Evolutionary conservation across 169 alveolate genomes (phyloP).

Genomic region (Cryptosporidium parvum): DNA sequence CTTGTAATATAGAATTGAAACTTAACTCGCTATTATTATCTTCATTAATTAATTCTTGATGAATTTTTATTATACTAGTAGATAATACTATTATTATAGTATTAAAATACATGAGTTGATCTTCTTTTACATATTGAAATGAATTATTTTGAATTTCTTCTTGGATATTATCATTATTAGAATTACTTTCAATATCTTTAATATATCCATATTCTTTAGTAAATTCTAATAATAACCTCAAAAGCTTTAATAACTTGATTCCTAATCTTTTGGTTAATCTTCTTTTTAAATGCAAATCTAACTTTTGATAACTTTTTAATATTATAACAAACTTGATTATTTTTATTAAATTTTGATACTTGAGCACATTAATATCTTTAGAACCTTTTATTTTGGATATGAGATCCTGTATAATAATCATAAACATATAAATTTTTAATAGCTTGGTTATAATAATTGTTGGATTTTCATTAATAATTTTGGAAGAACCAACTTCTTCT

Average conservation of each 20-base stretch:
- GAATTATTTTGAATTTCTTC: not conserved
- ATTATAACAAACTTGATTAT: slow-evolving; percentile 31
- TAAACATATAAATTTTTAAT: slow-evolving; percentile 1
- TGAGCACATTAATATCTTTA: not conserved
- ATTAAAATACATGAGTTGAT: not conserved
- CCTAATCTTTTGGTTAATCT: not conserved
- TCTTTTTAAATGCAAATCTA: not conserved
- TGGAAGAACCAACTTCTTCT: not conserved
- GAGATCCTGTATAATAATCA: slow-evolving; percentile 4
- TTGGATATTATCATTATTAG: not conserved
- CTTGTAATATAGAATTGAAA: not conserved
- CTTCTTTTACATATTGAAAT: not conserved
- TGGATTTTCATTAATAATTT: not conserved
- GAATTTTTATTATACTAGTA: slow-evolving; percentile 6
- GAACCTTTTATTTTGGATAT: not conserved
- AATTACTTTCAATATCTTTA: not conserved
- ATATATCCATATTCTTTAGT: not conserved
- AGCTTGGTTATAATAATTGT: not conserved
- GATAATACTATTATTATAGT: slow-evolving; percentile 18
- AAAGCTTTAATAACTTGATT: not conserved
- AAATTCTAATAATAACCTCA: slow-evolving; percentile 6
- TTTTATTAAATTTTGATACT: not conserved
- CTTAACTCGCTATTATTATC: not conserved
- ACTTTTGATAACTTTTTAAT: not conserved
- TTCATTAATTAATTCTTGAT: slow-evolving; percentile 25